phyloP scores from a whole-genome alignment of 306 rosid genomes.

The Acacia crassicarpa region DNA sequence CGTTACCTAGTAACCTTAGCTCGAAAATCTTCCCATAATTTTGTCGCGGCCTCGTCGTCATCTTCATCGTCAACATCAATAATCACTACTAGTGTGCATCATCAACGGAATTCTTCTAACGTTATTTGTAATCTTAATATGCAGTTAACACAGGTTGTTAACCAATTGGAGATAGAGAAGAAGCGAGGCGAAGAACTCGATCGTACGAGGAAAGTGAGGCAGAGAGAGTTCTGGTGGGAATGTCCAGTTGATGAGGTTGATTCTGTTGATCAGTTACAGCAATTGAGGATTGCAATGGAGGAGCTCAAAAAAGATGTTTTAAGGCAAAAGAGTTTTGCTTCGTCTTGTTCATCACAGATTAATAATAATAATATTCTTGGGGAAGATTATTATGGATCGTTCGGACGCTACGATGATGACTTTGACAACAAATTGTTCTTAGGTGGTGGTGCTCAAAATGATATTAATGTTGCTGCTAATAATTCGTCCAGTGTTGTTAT shows the following conservation, averaged over 20 bases:
- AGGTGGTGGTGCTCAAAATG: neutral
- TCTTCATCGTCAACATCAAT: neutral
- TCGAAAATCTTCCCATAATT: neutral
- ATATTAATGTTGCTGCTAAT: neutral
- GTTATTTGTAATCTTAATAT: constrained; percentile 8
- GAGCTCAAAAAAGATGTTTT: constrained; percentile 25
- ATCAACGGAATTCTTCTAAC: neutral
- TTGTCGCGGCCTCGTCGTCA: neutral
- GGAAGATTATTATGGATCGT: neutral
- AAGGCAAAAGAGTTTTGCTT: neutral
- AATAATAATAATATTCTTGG: neutral
- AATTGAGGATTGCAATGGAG: constrained; percentile 26
- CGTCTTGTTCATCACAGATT: neutral
- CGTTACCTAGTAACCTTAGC: neutral
- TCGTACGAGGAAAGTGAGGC: neutral
- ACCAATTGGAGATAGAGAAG: constrained; percentile 25
- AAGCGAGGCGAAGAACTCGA: constrained; percentile 26
- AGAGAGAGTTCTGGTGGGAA: constrained; percentile 34
- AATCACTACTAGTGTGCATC: neutral
- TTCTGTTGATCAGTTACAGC: constrained; percentile 14
- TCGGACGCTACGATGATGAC: constrained; percentile 1
- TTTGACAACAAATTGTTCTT: neutral
- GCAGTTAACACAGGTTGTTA: constrained; percentile 22
- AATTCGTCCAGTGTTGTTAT: neutral
- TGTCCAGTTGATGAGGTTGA: constrained; percentile 25